A percentile compares a stretch with the other conserved stretches of the same genome.
These are phyloP conservation scores for Alternaria gansuensis DNA, from an alignment of 2,329 filamentous ascomycete genomes.

Conservation along the genomic window DNA sequence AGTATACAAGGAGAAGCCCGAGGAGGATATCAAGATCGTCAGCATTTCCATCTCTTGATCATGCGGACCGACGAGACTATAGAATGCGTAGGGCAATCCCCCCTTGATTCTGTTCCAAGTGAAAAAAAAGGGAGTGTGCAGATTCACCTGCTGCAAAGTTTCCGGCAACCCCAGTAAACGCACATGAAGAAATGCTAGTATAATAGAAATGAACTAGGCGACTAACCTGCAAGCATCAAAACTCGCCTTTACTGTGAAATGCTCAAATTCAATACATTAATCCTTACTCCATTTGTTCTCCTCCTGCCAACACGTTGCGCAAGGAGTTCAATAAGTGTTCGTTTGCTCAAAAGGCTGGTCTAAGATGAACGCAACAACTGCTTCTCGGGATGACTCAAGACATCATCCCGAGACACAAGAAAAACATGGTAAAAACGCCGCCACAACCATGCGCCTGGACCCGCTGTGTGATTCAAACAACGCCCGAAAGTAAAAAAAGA, in stretches of 20 bases:
- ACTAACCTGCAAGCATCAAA: not conserved
- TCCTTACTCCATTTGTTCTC: not conserved
- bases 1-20: slow-evolving; percentile 90
- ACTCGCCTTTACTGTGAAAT: not conserved
- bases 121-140: too few relatives aligned
- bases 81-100: not conserved
- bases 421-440: not conserved
- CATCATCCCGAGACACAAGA: not conserved
- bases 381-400: not conserved
- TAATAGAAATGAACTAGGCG: not conserved
- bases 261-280: slow-evolving; percentile 4
- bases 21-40: slow-evolving; percentile 96
- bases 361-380: not conserved
- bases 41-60: slow-evolving; percentile 68
- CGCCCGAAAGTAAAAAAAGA: slow-evolving; percentile 3
- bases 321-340: not conserved
- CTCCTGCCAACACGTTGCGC: not conserved
- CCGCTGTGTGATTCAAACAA: slow-evolving; percentile 1
- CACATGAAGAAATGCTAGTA: not conserved
- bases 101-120: not conserved
- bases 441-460: not conserved
- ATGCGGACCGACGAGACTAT: not conserved
- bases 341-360: not conserved
- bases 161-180: not conserved
- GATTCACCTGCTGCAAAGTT: not conserved